phyloP scores from a whole-genome alignment of 306 rosid species.

The Vigna mungo region DNA sequence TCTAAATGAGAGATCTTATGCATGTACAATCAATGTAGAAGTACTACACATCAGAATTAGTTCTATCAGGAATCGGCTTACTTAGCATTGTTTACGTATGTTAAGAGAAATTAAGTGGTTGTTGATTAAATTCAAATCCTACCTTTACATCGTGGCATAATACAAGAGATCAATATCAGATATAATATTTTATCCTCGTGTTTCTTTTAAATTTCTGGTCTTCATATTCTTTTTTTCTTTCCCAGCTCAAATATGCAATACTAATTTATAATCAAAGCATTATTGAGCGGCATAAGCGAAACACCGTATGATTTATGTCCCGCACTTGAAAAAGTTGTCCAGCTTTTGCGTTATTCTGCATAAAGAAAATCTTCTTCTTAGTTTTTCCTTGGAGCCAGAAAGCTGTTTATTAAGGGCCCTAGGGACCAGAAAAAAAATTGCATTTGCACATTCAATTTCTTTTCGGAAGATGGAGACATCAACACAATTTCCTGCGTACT shows the following conservation, averaged over 20 bases:
- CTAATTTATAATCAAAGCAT: not conserved
- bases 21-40: slow-evolving; percentile 44
- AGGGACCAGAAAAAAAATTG: slow-evolving; percentile 13
- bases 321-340: slow-evolving; percentile 8
- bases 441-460: slow-evolving; percentile 35
- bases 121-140: slow-evolving; percentile 39
- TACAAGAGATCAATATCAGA: slow-evolving; percentile 45
- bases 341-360: slow-evolving; percentile 25
- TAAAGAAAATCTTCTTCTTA: slow-evolving; percentile 24
- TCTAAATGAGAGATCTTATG: slow-evolving; percentile 50
- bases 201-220: slow-evolving; percentile 14
- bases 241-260: not conserved
- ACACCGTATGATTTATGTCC: slow-evolving; percentile 16
- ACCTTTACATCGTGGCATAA: slow-evolving; percentile 36
- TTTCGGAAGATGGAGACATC: slow-evolving; percentile 29
- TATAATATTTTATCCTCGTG: slow-evolving; percentile 29
- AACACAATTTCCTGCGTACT: slow-evolving; percentile 26
- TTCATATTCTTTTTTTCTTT: slow-evolving; percentile 2
- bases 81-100: slow-evolving; percentile 49
- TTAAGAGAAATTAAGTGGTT: slow-evolving; percentile 47
- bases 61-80: slow-evolving; percentile 38
- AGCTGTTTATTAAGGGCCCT: slow-evolving; percentile 15
- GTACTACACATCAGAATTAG: slow-evolving; percentile 29
- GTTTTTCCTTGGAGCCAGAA: slow-evolving; percentile 30
- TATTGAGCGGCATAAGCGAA: not conserved